phyloP scores from a whole-genome alignment of 2,329 filamentous ascomycete genomes.

The Cordyceps tenuipes region DNA sequence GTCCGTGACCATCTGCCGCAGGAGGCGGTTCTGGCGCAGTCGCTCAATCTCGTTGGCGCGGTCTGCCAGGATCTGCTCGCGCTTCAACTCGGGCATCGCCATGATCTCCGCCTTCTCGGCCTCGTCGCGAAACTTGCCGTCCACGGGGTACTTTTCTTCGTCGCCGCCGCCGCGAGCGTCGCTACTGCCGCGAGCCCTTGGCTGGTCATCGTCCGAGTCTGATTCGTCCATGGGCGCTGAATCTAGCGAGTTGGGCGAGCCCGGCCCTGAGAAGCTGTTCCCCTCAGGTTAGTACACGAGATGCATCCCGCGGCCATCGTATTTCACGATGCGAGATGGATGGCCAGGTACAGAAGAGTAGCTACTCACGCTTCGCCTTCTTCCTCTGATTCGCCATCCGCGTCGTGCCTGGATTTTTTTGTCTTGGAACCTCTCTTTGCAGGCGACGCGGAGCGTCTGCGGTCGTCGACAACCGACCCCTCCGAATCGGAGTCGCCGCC shows the following conservation, averaged over 20 bases:
- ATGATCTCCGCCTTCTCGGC: conserved; percentile 73
- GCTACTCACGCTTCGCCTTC: conserved; percentile 46
- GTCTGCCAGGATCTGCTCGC: conserved; percentile 83
- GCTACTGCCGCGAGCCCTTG: conserved; percentile 27
- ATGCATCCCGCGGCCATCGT: conserved; percentile 7
- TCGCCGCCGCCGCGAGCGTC: conserved; percentile 39
- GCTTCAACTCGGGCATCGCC: conserved; percentile 79
- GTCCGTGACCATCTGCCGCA: conserved; percentile 66
- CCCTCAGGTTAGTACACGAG: neutral
- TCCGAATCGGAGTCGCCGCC: conserved; percentile 64
- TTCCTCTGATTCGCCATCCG: conserved; percentile 45
- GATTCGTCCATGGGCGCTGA: conserved; percentile 89
- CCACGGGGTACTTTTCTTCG: conserved; percentile 69
- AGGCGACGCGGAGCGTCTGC: conserved; percentile 46
- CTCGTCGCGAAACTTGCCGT: conserved; percentile 71
- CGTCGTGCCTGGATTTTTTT: conserved; percentile 42
- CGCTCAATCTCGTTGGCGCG: conserved; percentile 76
- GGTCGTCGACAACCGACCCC: conserved; percentile 39
- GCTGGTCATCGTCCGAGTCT: conserved; percentile 52
- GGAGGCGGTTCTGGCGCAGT: conserved; percentile 70
- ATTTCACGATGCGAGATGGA: neutral
- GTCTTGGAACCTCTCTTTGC: conserved; percentile 23
- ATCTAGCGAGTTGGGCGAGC: conserved; percentile 65
- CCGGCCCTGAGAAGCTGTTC: conserved; percentile 59
- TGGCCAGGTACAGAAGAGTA: neutral